Base-by-base conservation (phyloP, 106 monocot species). In the Acorus gramineus region DNA sequence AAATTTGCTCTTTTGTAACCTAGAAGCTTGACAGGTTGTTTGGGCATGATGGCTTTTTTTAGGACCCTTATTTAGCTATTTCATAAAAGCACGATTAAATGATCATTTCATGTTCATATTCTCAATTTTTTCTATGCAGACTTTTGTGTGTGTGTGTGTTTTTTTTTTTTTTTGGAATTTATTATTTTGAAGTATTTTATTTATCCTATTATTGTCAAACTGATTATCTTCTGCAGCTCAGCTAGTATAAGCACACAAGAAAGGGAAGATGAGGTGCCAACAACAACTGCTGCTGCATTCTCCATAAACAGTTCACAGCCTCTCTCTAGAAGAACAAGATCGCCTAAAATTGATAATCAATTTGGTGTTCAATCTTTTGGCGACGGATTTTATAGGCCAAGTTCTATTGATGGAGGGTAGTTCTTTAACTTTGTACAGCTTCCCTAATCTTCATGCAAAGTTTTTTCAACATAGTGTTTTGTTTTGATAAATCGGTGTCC, bases 361-460 rank as follows among this genome's bases (percentile, higher is more conserved):
- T 79, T 76, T 52, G 61, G 79, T 10, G 72, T 61, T 50, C 47
- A 60, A 46, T 28, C 46, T 13, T 68, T 74, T 66, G 71, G 55
- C 47, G 84, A 80, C 70, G 84, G 87, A 58, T 73, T 67, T 71
- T 76, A 77, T 74, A 74, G 71, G 62, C 65, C 78, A 9, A 53
- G 79, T 67, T 90, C 89, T 74, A 62, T 87, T 77, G 95, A 95
- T 77, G 95, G 73, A 74, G 71, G 90, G 95, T 95, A 82, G 44
- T 65, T 7, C 50, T 71, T 46, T 64, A 74, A 67, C 11, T 66
- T 28, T 28, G 28, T 28, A 28, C 28, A 28, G 28, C 28, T 28
- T 28, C 28, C 28, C 28, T 28, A 28, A 28, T 28, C 28, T 28
- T 0, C 28, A 28, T 28, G 28, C 28, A 28, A 28, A 28, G 28